A percentile compares a stretch with the other conserved stretches of the same genome.
Conservation (phyloP, 352 stramenopile genomes). For the Albugo laibachii region DNA sequence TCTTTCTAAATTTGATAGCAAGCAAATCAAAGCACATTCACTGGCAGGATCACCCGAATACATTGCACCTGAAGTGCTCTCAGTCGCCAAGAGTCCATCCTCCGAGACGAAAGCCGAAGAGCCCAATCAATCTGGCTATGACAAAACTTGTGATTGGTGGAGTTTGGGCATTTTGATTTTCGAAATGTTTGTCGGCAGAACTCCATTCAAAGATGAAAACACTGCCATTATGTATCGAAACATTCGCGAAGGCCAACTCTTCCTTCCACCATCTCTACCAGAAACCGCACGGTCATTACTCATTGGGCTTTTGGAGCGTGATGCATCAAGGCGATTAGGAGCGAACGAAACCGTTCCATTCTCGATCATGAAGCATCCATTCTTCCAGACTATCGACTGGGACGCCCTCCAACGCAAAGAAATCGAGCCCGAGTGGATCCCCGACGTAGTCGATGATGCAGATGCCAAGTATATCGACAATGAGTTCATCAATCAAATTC, state of each 20-base stretch:
- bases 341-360: conserved; percentile 59
- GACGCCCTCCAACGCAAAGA: conserved; percentile 65
- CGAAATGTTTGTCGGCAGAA: conserved; percentile 78
- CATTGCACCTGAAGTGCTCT: conserved; percentile 83
- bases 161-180: conserved; percentile 81
- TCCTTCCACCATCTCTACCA: conserved; percentile 51
- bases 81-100: conserved; percentile 15
- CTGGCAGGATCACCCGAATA: conserved; percentile 77
- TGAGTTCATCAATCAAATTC: conserved; percentile 73
- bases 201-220: conserved; percentile 86
- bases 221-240: conserved; percentile 84
- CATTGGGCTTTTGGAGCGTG: conserved; percentile 51
- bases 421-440: conserved; percentile 57
- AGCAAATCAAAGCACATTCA: conserved; percentile 36
- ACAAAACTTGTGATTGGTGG: conserved; percentile 80
- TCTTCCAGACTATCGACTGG: conserved; percentile 78
- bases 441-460: conserved; percentile 60
- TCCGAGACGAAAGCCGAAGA: conserved; percentile 10
- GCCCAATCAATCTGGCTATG: conserved; percentile 18
- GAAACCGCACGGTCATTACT: conserved; percentile 59
- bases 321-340: conserved; percentile 52
- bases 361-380: conserved; percentile 76
- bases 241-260: conserved; percentile 69
- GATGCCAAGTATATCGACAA: conserved; percentile 79
- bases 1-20: conserved; percentile 57